Evolutionary conservation across 371 early-diverging fungal genomes (phyloP).

Genomic region (Haplosporangium sp.): DNA sequence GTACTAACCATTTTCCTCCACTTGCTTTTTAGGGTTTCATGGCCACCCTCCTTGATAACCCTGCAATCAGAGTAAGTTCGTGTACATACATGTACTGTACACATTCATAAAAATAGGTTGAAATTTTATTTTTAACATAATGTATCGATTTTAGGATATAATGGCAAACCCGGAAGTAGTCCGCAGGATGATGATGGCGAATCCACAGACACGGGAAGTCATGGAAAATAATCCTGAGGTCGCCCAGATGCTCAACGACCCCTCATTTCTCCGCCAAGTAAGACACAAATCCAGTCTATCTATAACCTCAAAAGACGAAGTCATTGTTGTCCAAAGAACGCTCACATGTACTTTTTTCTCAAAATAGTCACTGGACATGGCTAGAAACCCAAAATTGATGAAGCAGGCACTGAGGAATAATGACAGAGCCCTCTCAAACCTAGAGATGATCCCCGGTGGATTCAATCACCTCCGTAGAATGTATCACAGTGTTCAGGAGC

Average conservation of each 20-base stretch:
- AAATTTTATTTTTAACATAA: neutral
- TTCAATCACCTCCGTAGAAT: slow-evolving; percentile 85
- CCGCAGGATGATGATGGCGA: slow-evolving; percentile 78
- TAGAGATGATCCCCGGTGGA: slow-evolving; percentile 88
- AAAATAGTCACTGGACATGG: slow-evolving; percentile 54
- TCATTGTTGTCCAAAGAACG: neutral
- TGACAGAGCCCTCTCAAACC: slow-evolving; percentile 88
- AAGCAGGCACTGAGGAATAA: slow-evolving; percentile 86
- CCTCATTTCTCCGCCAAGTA: slow-evolving; percentile 78
- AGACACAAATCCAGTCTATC: neutral
- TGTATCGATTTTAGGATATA: slow-evolving; percentile 50
- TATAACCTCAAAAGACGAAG: neutral
- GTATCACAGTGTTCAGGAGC: slow-evolving; percentile 82
- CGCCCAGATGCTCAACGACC: slow-evolving; percentile 82
- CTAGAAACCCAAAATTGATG: slow-evolving; percentile 84
- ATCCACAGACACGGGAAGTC: slow-evolving; percentile 75
- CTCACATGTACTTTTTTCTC: slow-evolving; percentile 1
- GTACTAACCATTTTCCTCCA: neutral
- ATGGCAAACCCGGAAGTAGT: slow-evolving; percentile 75
- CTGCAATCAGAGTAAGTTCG: slow-evolving; percentile 43
- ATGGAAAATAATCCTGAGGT: slow-evolving; percentile 85
- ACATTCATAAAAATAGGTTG: neutral
- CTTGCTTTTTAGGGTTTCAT: slow-evolving; percentile 26
- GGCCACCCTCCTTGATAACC: slow-evolving; percentile 39
- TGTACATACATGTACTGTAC: neutral